A percentile compares a stretch with the other conserved stretches of the same genome.
Conservation (phyloP, 2,329 filamentous ascomycete genomes). For the Byssothecium circinans region DNA sequence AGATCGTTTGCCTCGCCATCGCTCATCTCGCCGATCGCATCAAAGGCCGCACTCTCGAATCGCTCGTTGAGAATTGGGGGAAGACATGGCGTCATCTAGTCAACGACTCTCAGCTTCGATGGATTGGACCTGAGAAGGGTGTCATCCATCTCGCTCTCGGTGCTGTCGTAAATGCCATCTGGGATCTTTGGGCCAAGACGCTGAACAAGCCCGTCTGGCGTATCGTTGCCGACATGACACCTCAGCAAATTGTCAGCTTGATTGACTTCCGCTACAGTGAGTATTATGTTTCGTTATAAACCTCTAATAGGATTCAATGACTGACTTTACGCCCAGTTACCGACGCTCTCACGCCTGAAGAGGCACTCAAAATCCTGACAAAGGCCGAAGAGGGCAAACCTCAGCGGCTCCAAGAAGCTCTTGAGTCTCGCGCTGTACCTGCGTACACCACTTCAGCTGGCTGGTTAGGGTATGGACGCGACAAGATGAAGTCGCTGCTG, state of each 20-base stretch:
- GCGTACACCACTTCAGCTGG: slow-evolving; percentile 90
- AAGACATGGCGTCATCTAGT: slow-evolving; percentile 91
- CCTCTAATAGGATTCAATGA: background rate
- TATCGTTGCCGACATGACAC: slow-evolving; percentile 85
- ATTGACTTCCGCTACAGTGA: slow-evolving; percentile 86
- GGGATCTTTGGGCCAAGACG: slow-evolving; percentile 93
- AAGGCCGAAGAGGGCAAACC: slow-evolving; percentile 68
- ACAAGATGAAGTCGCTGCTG: slow-evolving; percentile 78
- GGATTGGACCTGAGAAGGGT: slow-evolving; percentile 93
- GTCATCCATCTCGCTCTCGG: slow-evolving; percentile 91
- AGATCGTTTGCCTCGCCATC: slow-evolving; percentile 87
- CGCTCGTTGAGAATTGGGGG: slow-evolving; percentile 79
- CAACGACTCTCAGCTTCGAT: slow-evolving; percentile 84
- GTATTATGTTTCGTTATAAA: background rate
- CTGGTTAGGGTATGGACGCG: slow-evolving; percentile 88
- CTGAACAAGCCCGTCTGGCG: slow-evolving; percentile 87
- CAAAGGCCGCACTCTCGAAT: slow-evolving; percentile 72
- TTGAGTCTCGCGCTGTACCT: slow-evolving; percentile 74
- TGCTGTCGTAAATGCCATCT: slow-evolving; percentile 86
- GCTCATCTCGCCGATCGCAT: slow-evolving; percentile 75
- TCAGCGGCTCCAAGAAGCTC: slow-evolving; percentile 71
- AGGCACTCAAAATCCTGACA: slow-evolving; percentile 72
- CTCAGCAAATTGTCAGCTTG: slow-evolving; percentile 81
- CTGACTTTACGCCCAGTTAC: slow-evolving; percentile 54
- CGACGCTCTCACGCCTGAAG: slow-evolving; percentile 84